phyloP scores from a whole-genome alignment of 306 rosid genomes.

The Dalbergia cultrata region DNA sequence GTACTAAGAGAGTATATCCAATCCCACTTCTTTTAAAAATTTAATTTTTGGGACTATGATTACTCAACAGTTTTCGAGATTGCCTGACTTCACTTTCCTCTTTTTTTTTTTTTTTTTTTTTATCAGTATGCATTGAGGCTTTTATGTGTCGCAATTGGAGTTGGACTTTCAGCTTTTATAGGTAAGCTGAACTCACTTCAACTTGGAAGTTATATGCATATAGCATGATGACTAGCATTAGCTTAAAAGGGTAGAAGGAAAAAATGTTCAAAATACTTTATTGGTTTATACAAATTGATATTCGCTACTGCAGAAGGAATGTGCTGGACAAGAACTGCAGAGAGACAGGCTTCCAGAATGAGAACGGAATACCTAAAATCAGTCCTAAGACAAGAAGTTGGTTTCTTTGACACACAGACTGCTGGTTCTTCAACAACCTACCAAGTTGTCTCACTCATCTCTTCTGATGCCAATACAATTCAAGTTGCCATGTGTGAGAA shows the following conservation, averaged over 20 bases:
- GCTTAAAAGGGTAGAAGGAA: background rate
- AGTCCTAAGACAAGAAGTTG: slow-evolving; percentile 90
- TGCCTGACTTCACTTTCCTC: slow-evolving; percentile 20
- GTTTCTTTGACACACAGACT: slow-evolving; percentile 79
- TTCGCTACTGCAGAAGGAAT: slow-evolving; percentile 71
- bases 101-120: slow-evolving; percentile 31
- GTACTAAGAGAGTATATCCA: background rate
- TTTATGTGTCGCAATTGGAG: slow-evolving; percentile 78
- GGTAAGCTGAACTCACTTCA: slow-evolving; percentile 55
- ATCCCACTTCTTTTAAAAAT: background rate
- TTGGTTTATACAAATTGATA: slow-evolving; percentile 35
- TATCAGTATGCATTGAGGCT: slow-evolving; percentile 78
- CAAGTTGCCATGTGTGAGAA: slow-evolving; percentile 87
- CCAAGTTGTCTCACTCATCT: slow-evolving; percentile 82
- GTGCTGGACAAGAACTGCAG: slow-evolving; percentile 91
- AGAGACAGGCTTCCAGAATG: slow-evolving; percentile 90
- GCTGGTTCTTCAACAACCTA: slow-evolving; percentile 78
- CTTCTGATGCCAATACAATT: slow-evolving; percentile 79
- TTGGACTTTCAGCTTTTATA: slow-evolving; percentile 80
- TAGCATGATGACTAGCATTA: slow-evolving; percentile 19
- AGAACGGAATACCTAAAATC: slow-evolving; percentile 82
- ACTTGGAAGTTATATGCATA: slow-evolving; percentile 11
- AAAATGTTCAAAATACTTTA: slow-evolving; percentile 27
- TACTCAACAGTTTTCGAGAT: slow-evolving; percentile 39
- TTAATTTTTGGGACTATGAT: slow-evolving; percentile 22